phyloP scores from a whole-genome alignment of 805 yeast species.

The Monosporozyma servazzii region DNA sequence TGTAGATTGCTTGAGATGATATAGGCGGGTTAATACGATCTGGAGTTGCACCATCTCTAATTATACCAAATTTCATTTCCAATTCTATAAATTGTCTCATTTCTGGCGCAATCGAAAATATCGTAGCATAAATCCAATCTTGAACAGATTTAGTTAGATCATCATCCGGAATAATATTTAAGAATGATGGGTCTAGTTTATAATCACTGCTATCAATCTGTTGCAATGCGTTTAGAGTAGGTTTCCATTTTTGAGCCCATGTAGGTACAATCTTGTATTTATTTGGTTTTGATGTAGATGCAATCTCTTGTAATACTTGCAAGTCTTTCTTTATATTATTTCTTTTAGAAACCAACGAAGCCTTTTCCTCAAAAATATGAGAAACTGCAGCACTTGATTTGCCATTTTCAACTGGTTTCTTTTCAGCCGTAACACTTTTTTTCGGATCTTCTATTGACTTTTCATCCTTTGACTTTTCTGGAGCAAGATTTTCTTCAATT shows the following conservation, averaged over 20 bases:
- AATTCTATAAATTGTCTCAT: slow-evolving; percentile 52
- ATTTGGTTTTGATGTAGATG: slow-evolving; percentile 42
- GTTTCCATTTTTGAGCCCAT: slow-evolving; percentile 76
- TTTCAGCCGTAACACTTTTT: not conserved
- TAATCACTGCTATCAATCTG: slow-evolving; percentile 26
- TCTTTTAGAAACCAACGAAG: slow-evolving; percentile 23
- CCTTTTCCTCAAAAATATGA: slow-evolving; percentile 27
- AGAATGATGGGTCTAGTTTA: slow-evolving; percentile 35
- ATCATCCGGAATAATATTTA: slow-evolving; percentile 68
- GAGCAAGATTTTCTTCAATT: not conserved
- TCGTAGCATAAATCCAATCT: slow-evolving; percentile 82
- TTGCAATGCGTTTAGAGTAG: slow-evolving; percentile 31
- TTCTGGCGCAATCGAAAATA: slow-evolving; percentile 51
- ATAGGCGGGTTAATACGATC: slow-evolving; percentile 57
- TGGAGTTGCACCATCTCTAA: slow-evolving; percentile 55
- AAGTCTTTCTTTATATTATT: slow-evolving; percentile 28
- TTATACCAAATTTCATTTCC: slow-evolving; percentile 66
- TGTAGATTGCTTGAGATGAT: slow-evolving; percentile 56
- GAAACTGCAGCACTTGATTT: slow-evolving; percentile 7
- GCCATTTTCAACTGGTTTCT: not conserved
- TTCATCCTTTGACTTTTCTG: not conserved
- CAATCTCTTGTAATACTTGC: slow-evolving; percentile 22
- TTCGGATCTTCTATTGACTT: not conserved
- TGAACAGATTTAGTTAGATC: slow-evolving; percentile 74
- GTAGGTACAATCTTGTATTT: slow-evolving; percentile 59